Evolutionary conservation across 179 eudicot species (phyloP).

Genomic region (Spinacia oleracea): DNA sequence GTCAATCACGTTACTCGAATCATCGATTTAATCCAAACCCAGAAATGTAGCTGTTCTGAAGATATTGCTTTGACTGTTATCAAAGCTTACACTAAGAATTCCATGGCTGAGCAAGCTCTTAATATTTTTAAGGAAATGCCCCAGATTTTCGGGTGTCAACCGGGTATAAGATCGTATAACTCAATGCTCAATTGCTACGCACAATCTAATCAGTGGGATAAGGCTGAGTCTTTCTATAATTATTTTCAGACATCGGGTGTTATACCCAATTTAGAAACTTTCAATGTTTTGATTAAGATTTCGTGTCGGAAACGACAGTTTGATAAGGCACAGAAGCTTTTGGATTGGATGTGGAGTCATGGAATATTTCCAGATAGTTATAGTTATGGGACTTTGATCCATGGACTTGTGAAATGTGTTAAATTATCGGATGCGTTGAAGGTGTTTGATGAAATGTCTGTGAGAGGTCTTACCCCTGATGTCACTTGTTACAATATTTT

Average conservation of each 20-base stretch:
- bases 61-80: slow-evolving; percentile 60
- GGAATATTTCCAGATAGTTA: slow-evolving; percentile 54
- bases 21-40: slow-evolving; percentile 50
- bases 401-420: slow-evolving; percentile 55
- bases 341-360: slow-evolving; percentile 54
- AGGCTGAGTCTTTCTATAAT: slow-evolving; percentile 58
- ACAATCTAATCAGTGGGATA: slow-evolving; percentile 42
- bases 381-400: slow-evolving; percentile 68
- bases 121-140: slow-evolving; percentile 55
- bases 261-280: slow-evolving; percentile 60
- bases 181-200: slow-evolving; percentile 64
- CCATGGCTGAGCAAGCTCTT: slow-evolving; percentile 59
- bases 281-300: slow-evolving; percentile 63
- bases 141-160: slow-evolving; percentile 67
- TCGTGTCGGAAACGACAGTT: slow-evolving; percentile 57
- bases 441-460: slow-evolving; percentile 83
- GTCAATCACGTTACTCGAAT: slow-evolving; percentile 46
- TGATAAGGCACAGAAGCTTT: slow-evolving; percentile 42
- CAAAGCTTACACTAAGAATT: slow-evolving; percentile 56
- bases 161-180: slow-evolving; percentile 68
- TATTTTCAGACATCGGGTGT: slow-evolving; percentile 47
- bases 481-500: slow-evolving; percentile 70
- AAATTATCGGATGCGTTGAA: slow-evolving; percentile 40
- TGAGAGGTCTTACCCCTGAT: slow-evolving; percentile 61
- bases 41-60: slow-evolving; percentile 54